Base-by-base conservation (phyloP, 768 basidiomycete species). In the Multifurca ochricompacta region DNA sequence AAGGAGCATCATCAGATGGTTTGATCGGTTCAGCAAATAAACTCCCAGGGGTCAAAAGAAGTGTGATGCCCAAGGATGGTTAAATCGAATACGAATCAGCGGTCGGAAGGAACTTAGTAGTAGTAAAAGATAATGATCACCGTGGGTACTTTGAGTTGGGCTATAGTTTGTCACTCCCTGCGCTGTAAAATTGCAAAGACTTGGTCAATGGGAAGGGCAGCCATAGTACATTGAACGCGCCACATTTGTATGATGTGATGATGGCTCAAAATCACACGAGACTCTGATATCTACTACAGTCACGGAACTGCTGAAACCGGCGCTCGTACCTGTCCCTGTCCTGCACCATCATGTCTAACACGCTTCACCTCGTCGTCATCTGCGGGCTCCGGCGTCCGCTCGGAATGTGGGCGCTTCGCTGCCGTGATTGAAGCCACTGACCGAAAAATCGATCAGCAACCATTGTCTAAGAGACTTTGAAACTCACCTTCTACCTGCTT, bases 1-100 rank as follows among this genome's bases (percentile, higher is more conserved):
- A 19, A 40, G 50, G 44, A 31, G 59, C 25, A 59, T 61, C 8
- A 2, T 63, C 34, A 36, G 51, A 18, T 63, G 64, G 62, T 61
- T 64, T 39, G 50, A 59, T 30, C 40, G 31, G 25, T 52, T 44
- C 42, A 32, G 30, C 32, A 52, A 43, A 7, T 52, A 43, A 18
- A 6, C 27, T 18, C 3, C 25, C 25, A 6, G 27, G n/a, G 4
- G 42, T 28, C 25, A 18, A 43, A 21, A 21, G 18, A 21, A 21
- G 18, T 40, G 37, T 16, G 37, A 40, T 10, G 10, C 18, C 21
- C 37, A 21, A 21, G 18, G 37, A 21, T 21, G 6, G 5, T 21
- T 18, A 21, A n/a, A n/a, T n/a, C n/a, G n/a, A 10, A 35, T 16
- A 9, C 35, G 6, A 5, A 11, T 16, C n/a, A 11, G 35, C 35